Evolutionary conservation across 2,329 filamentous ascomycete species (phyloP), one percentile per base, ranked within the genome.

Genomic region (Aspergillus piperis): DNA sequence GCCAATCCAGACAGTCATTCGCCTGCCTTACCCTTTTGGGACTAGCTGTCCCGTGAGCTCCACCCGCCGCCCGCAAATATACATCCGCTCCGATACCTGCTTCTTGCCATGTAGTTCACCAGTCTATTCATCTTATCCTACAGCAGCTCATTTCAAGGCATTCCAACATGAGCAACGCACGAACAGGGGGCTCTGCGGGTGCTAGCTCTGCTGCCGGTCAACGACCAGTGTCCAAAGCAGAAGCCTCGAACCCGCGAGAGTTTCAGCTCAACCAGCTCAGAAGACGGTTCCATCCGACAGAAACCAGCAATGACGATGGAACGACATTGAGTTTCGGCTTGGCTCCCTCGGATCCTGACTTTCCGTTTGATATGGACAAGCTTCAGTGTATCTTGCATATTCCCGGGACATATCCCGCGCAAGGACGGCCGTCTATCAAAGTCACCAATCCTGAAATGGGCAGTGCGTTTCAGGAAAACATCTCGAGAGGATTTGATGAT

Each of bases 301-400:
- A 84, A 64, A 73, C 71, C 48, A 71, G 75, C 32, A 73, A 76
- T 62, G 69, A 83, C 61, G 82, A 84, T 52, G 81, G 80, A 3
- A 86, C 84, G 0, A 81, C 84, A 15, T 75, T 93, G 41, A 76
- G 80, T 8, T 90, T 94, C 74, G 85, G 81, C 54, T 77, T 95
- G 62, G 78, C 77, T 11, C 91, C 91, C 5, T 92, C 90, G 5
- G 91, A 95, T 71, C 91, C 91, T 0, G 91, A 95, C 70, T 94
- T 95, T 68, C 89, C 91, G 0, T 94, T 91, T 73, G 89, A 92
- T 62, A 80, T 94, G 70, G 83, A 86, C 25, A 80, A 83, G 38
- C 79, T 95, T 32, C 82, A 90, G 42, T 93, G 90, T 71, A 81
- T 86, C 47, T 77, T 95, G 39, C 82, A 80, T 54, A 81, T 95